phyloP scores from a whole-genome alignment of 768 basidiomycete genomes.

The Kockovaella imperatae region DNA sequence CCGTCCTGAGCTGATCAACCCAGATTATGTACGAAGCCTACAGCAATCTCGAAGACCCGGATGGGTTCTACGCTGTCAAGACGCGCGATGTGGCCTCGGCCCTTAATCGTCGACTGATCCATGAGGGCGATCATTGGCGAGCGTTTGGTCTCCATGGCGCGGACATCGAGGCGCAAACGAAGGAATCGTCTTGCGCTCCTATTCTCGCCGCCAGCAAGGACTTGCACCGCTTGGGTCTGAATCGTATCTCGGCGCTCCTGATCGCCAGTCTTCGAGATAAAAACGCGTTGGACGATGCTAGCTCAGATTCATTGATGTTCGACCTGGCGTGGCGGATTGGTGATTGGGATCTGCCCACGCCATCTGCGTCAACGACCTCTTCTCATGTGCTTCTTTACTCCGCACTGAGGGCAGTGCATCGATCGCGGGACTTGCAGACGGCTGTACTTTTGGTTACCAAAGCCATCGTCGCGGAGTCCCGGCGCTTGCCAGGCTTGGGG shows the following conservation, averaged over 20 bases:
- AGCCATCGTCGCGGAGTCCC: slow-evolving; percentile 57
- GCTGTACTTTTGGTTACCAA: slow-evolving; percentile 52
- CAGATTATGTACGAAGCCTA: slow-evolving; percentile 84
- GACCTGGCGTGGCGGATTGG: slow-evolving; percentile 88
- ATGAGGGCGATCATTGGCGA: slow-evolving; percentile 86
- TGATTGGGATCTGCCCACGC: slow-evolving; percentile 85
- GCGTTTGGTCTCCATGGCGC: slow-evolving; percentile 88
- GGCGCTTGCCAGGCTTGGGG: slow-evolving; percentile 57
- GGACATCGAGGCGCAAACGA: slow-evolving; percentile 51
- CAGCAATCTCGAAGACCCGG: slow-evolving; percentile 90
- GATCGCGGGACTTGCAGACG: slow-evolving; percentile 57
- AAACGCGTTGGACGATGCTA: neutral
- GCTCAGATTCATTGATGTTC: slow-evolving; percentile 45
- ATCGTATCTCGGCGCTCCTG: slow-evolving; percentile 58
- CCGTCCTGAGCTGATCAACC: slow-evolving; percentile 10
- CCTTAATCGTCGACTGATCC: slow-evolving; percentile 76
- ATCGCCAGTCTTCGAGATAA: neutral
- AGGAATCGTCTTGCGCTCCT: slow-evolving; percentile 8
- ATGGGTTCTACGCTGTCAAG: slow-evolving; percentile 93
- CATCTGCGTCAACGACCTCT: slow-evolving; percentile 39
- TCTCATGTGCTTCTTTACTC: slow-evolving; percentile 63
- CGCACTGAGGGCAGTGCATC: slow-evolving; percentile 71
- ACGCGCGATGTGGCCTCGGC: slow-evolving; percentile 68
- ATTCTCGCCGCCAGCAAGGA: slow-evolving; percentile 60
- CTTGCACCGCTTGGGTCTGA: slow-evolving; percentile 83